Evolutionary conservation across 345 rosid genomes (phyloP).

Genomic region (Euphorbia peplus): DNA sequence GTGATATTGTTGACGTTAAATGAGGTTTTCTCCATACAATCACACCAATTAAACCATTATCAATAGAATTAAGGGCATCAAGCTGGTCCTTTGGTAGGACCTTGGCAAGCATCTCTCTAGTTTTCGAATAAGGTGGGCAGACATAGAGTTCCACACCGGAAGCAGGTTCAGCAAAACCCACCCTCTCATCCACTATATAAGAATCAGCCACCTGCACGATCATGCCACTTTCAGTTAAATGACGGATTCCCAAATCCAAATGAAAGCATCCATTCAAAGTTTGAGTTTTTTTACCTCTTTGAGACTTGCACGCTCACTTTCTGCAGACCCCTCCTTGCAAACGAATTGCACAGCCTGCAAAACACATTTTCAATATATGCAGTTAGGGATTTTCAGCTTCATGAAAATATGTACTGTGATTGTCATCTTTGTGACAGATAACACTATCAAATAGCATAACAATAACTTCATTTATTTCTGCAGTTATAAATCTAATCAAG

Average conservation of each 20-base stretch:
- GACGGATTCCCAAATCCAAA: background rate
- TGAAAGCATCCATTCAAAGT: background rate
- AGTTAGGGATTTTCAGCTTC: background rate
- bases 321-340: slow-evolving; percentile 58
- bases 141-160: slow-evolving; percentile 77
- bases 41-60: slow-evolving; percentile 83
- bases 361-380: background rate
- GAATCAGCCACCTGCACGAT: slow-evolving; percentile 65
- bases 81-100: slow-evolving; percentile 67
- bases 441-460: background rate
- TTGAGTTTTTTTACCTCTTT: slow-evolving; percentile 45
- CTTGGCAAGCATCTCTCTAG: slow-evolving; percentile 58
- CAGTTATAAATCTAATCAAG: background rate
- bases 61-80: slow-evolving; percentile 55
- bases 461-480: background rate
- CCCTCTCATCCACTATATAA: slow-evolving; percentile 69
- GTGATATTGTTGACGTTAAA: slow-evolving; percentile 40
- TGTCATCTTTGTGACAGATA: background rate
- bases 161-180: slow-evolving; percentile 84
- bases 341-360: slow-evolving; percentile 71
- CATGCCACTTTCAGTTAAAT: no score
- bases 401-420: background rate
- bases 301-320: slow-evolving; percentile 54
- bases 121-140: slow-evolving; percentile 72
- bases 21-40: slow-evolving; percentile 93